Evolutionary conservation across 148 eudicot genomes (phyloP), one percentile per base, ranked within the genome.

Genomic region (Amaranthus hypochondriacus): DNA sequence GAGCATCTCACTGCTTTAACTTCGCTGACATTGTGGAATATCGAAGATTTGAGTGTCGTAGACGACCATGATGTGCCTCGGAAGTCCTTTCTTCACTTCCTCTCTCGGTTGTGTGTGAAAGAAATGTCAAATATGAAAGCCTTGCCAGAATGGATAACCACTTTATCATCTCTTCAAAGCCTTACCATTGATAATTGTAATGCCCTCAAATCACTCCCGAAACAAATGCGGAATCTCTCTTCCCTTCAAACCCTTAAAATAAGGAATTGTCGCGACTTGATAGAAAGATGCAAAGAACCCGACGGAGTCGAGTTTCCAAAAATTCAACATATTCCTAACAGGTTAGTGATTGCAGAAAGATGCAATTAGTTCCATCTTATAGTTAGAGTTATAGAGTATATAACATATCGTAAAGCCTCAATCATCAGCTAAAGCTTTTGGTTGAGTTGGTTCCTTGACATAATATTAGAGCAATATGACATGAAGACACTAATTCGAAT

Each of bases 1-100:
- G 72, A 71, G 64, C 77, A 75, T 64, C 76, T 80, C 43, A 80
- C 74, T 44, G 60, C 68, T 13, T 52, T 80, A 58, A 56, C 64
- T 48, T 5, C 18, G 18, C 18, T 18, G 18, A 18, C 18, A 39
- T 5, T 28, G 75, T 48, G 6, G 2, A 54, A 12, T 80, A 52
- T 0, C 0, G 1, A 8, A 14, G 2, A 12, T 60, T 4, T 39
- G 46, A 2, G 2, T 0, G 0, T 44, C 71, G 46, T 15, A 4
- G 65, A 48, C 0, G 44, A 68, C 5, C 68, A 68, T 3, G 52
- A 12, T 6, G 54, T 7, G 69, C 70, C 62, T 15, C 70, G 75
- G 75, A 64, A 50, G 18, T 61, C 63, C 48, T 53, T 76, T 52
- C 12, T 10, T 7, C 50, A 15, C 21, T 9, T 53, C 39, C 69